phyloP scores from a whole-genome alignment of 2,329 filamentous ascomycete species.

The Hymenoscyphus infarciens region DNA sequence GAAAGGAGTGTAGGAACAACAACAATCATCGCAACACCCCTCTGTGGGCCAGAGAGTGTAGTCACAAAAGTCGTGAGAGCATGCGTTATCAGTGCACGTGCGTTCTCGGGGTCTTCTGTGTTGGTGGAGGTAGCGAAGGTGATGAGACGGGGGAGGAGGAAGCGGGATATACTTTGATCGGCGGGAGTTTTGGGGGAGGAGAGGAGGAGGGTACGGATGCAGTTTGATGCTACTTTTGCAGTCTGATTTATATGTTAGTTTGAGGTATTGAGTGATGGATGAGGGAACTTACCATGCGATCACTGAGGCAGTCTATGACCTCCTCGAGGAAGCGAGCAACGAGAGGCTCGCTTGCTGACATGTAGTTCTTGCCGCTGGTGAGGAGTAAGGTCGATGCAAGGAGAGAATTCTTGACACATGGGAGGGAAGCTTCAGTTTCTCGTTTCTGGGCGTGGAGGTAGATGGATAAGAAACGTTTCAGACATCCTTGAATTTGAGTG shows the following conservation, averaged over 20 bases:
- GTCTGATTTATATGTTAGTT: slow-evolving; percentile 49
- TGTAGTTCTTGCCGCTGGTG: slow-evolving; percentile 70
- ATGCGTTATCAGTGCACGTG: slow-evolving; percentile 66
- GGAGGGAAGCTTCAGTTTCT: slow-evolving; percentile 69
- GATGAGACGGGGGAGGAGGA: slow-evolving; percentile 71
- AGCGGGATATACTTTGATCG: slow-evolving; percentile 70
- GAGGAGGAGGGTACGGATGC: slow-evolving; percentile 78
- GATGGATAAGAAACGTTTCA: slow-evolving; percentile 79
- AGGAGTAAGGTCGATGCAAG: slow-evolving; percentile 86
- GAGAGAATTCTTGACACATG: slow-evolving; percentile 90
- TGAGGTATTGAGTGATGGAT: slow-evolving; percentile 11
- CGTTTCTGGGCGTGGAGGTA: slow-evolving; percentile 72
- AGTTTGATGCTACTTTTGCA: slow-evolving; percentile 85
- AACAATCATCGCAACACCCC: slow-evolving; percentile 65
- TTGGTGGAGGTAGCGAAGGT: slow-evolving; percentile 68
- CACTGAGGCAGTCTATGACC: slow-evolving; percentile 77
- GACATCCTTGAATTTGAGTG: slow-evolving; percentile 71
- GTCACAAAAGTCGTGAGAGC: slow-evolving; percentile 71
- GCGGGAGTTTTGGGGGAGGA: slow-evolving; percentile 58
- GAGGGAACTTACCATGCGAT: slow-evolving; percentile 58
- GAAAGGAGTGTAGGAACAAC: slow-evolving; percentile 74
- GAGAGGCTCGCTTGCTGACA: slow-evolving; percentile 72
- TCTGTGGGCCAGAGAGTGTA: slow-evolving; percentile 43
- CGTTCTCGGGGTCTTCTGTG: slow-evolving; percentile 76
- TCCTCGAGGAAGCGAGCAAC: slow-evolving; percentile 74